These are phyloP conservation scores for Ophiostoma ips DNA, from an alignment of 2,329 filamentous ascomycete species.

Conservation along the genomic window DNA sequence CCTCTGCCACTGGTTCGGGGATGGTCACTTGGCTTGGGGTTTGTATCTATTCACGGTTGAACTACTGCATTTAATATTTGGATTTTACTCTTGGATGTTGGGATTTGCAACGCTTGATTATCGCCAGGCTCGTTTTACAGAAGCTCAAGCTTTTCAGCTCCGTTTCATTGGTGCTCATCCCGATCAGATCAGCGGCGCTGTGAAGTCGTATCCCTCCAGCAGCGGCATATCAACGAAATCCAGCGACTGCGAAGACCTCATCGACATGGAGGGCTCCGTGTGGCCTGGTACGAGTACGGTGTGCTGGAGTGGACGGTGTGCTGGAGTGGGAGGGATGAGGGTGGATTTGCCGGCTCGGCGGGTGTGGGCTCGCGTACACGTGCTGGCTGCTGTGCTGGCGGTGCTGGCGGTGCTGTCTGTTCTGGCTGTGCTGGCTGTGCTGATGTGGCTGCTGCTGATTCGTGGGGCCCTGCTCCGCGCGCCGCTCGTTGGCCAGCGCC, in stretches of 20 bases:
- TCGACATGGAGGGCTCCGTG: not conserved
- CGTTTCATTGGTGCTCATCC: slow-evolving; percentile 3
- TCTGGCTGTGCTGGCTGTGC: not conserved
- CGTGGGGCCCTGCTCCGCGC: not conserved
- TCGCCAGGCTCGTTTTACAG: no score
- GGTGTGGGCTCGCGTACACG: not conserved
- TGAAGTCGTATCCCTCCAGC: slow-evolving; percentile 1
- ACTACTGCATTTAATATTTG: not conserved
- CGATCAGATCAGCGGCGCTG: not conserved
- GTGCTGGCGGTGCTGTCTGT: not conserved
- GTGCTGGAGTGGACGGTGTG: no score
- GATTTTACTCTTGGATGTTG: not conserved
- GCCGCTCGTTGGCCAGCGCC: not conserved
- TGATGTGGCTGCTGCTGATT: not conserved
- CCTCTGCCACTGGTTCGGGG: not conserved
- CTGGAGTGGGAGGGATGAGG: not conserved
- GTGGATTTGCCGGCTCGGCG: not conserved
- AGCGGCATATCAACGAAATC: slow-evolving; percentile 7
- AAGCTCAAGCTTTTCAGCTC: slow-evolving; percentile 5
- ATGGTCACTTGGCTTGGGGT: not conserved
- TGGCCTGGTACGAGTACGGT: not conserved
- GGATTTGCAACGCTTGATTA: no score
- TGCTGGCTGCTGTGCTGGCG: not conserved
- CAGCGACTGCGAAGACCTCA: slow-evolving; percentile 1
- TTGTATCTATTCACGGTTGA: no score